Evolutionary conservation across 441 rosid species (phyloP).

Genomic region (Populus hybrid): DNA sequence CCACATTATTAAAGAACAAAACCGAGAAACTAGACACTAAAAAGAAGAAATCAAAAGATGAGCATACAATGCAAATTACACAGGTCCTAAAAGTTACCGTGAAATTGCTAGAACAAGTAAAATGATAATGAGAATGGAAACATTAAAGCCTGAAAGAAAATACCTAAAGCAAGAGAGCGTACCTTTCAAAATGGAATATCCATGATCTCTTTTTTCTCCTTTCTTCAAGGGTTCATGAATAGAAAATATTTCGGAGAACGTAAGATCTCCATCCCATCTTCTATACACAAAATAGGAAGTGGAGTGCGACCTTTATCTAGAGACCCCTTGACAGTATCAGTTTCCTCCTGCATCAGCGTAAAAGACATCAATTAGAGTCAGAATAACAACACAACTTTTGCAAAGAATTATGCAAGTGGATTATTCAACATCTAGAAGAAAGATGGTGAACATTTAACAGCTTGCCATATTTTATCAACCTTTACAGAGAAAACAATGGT

Average conservation of each 20-base stretch:
- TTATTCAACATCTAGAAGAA: background rate
- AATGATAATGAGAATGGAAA: background rate
- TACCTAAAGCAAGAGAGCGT: constrained; percentile 16
- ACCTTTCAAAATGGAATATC: constrained; percentile 63
- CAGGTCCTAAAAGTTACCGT: background rate
- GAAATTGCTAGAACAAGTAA: background rate
- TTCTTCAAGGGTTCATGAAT: constrained; percentile 74
- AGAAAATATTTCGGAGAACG: constrained; percentile 97
- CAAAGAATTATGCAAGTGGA: background rate
- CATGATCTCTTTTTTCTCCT: constrained; percentile 58
- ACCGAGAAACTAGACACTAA: background rate
- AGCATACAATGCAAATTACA: background rate
- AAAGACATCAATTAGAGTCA: background rate
- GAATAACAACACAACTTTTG: background rate
- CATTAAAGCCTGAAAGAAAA: background rate
- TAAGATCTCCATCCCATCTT: constrained; percentile 82
- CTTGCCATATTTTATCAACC: too few species aligned
- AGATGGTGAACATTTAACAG: background rate
- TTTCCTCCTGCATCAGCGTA: constrained; percentile 41
- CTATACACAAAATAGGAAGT: constrained; percentile 78
- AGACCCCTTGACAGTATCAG: constrained; percentile 39
- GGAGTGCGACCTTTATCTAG: constrained; percentile 48
- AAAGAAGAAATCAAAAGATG: background rate
- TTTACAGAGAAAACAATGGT: background rate
- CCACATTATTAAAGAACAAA: background rate